These are phyloP conservation scores for Aspergillus nanangensis DNA, from an alignment of 495 filamentous ascomycete genomes.

Conservation along the genomic window DNA sequence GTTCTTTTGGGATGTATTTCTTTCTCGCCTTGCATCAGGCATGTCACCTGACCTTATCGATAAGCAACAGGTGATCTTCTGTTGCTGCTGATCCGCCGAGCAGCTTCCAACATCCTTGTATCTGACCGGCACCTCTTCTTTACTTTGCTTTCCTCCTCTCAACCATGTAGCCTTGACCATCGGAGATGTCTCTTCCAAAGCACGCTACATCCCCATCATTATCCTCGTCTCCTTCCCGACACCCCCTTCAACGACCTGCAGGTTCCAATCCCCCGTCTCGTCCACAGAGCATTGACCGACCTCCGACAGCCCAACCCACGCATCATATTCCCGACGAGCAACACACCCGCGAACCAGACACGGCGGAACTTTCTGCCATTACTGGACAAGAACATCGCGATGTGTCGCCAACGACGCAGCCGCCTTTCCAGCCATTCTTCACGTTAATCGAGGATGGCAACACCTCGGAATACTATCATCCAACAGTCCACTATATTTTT, in stretches of 20 bases:
- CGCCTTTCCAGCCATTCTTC: slow-evolving; percentile 48
- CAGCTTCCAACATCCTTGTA: background rate
- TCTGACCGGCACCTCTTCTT: slow-evolving; percentile 1
- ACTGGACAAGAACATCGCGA: slow-evolving; percentile 10
- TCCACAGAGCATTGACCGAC: slow-evolving; percentile 18
- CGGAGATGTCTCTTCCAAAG: slow-evolving; percentile 37
- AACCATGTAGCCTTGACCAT: slow-evolving; percentile 29
- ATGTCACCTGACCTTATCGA: slow-evolving; percentile 17
- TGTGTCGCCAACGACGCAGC: slow-evolving; percentile 1
- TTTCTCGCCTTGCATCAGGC: background rate
- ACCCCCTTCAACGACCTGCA: slow-evolving; percentile 17
- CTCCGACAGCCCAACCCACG: slow-evolving; percentile 13
- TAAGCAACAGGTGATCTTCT: slow-evolving; percentile 1
- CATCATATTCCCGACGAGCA: slow-evolving; percentile 10
- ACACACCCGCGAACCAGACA: slow-evolving; percentile 2
- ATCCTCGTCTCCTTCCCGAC: slow-evolving; percentile 28
- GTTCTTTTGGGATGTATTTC: background rate
- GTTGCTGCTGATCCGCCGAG: background rate
- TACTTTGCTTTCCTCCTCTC: slow-evolving; percentile 13
- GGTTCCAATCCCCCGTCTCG: slow-evolving; percentile 13
- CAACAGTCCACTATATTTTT: slow-evolving; percentile 86
- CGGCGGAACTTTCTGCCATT: slow-evolving; percentile 39
- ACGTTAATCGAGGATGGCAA: slow-evolving; percentile 46
- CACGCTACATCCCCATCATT: slow-evolving; percentile 17
- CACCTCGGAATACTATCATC: slow-evolving; percentile 59